Conservation (phyloP, 2,329 filamentous ascomycete species). For the Diaporthe citriasiana region DNA sequence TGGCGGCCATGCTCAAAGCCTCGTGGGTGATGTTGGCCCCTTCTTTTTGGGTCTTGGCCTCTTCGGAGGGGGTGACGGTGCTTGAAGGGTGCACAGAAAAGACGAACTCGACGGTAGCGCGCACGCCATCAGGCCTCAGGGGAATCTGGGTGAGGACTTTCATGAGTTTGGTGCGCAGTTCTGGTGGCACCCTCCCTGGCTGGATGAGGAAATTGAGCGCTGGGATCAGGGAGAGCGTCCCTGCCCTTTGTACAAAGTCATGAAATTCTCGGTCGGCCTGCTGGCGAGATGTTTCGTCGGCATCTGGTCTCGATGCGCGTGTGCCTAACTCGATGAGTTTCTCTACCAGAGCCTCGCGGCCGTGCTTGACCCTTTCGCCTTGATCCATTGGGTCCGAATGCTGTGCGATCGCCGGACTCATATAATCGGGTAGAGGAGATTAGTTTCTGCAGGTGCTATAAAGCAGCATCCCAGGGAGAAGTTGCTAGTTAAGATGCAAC, state of each 20-base stretch:
- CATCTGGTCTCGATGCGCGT: conserved; percentile 64
- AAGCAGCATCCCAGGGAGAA: conserved; percentile 2
- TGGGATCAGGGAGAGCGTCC: conserved; percentile 62
- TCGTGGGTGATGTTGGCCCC: conserved; percentile 78
- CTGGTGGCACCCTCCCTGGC: conserved; percentile 69
- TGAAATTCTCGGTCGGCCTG: conserved; percentile 59
- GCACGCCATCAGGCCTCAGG: conserved; percentile 73
- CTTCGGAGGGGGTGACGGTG: conserved; percentile 56
- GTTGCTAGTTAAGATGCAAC: background rate
- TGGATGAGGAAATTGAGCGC: conserved; percentile 75
- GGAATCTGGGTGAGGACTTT: conserved; percentile 72
- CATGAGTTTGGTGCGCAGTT: conserved; percentile 71
- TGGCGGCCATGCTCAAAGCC: conserved; percentile 74
- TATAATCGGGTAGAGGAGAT: background rate
- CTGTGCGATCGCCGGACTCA: background rate
- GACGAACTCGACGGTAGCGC: conserved; percentile 78
- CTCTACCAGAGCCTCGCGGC: conserved; percentile 51
- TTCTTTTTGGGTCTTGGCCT: conserved; percentile 63
- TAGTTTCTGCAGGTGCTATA: too few relatives aligned
- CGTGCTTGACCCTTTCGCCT: conserved; percentile 42
- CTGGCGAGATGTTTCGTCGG: conserved; percentile 48
- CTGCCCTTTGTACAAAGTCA: conserved; percentile 58
- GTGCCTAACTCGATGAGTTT: conserved; percentile 58
- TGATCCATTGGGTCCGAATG: conserved; percentile 36
- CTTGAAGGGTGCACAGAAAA: conserved; percentile 76